Evolutionary conservation across 1,284 basidiomycete genomes (phyloP), one percentile per base, ranked within the genome.

Genomic region (Marasmius tenuissimus): DNA sequence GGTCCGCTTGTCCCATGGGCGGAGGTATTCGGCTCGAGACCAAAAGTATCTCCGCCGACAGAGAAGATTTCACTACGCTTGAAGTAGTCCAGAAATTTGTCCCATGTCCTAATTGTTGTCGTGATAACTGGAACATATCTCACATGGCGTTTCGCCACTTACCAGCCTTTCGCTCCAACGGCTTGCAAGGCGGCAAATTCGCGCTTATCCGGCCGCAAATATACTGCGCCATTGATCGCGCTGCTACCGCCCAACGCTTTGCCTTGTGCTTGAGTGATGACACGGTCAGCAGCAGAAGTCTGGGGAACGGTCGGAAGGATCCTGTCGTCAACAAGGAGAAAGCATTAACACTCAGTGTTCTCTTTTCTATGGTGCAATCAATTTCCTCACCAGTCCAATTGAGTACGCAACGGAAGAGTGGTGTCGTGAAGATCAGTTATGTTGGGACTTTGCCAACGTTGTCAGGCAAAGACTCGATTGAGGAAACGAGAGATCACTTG

Each of bases 181-280:
- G 52, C 47, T n/a, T 38, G 35, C 3, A 22, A 20, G 4, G 55
- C 55, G 6, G 12, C 39, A 57, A 45, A 60, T 51, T 63, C 62
- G 37, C 62, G 56, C 27, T 52, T 34, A 63, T 63, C 58, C 10
- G 62, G 62, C 20, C 58, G 62, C 7, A 57, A 39, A 52, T 60
- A 63, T 37, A 63, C 42, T 34, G 62, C 62, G 42, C 62, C 62
- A 42, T 63, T 63, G 12, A 63, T 56, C 8, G 62, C 62, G 47
- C 53, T 57, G 48, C 58, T 57, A 49, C 62, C 62, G 40, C 55
- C 55, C 8, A 57, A 34, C 7, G 34, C 55, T 47, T 57, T 57
- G 14, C 55, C 55, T 45, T 57, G 55, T 2, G 16, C 14, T 1
- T 57, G 55, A 12, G 39, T 42, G 42, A 45, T 45, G 2, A 57